Conservation (phyloP, 768 basidiomycete species). For the Tulasnella sp. region DNA sequence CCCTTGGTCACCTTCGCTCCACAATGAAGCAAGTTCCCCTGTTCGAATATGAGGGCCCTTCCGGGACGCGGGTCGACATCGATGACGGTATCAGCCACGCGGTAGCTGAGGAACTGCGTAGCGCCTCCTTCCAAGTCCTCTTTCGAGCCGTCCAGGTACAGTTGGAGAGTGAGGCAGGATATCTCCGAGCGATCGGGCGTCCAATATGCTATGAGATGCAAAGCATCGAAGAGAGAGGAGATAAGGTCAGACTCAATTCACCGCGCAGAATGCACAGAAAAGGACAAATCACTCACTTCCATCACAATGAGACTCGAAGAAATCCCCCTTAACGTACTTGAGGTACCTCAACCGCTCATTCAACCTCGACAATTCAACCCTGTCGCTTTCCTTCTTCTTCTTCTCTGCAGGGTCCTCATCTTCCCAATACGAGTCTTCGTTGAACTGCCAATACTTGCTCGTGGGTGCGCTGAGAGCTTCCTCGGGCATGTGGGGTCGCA, state of each 20-base stretch:
- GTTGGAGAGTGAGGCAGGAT: conserved; percentile 21
- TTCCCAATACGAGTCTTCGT: too few relatives aligned
- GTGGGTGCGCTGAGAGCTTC: background rate
- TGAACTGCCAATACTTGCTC: background rate
- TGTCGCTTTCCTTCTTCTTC: background rate
- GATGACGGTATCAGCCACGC: background rate
- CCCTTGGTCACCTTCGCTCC: background rate
- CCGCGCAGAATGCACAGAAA: background rate
- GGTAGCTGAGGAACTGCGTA: conserved; percentile 11
- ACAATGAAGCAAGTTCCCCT: conserved; percentile 1
- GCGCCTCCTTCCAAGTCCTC: conserved; percentile 19
- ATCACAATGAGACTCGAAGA: conserved; percentile 20
- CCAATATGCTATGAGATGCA: background rate
- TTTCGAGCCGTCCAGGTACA: conserved; percentile 20
- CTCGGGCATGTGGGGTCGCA: conserved; percentile 12
- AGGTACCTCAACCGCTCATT: conserved; percentile 20
- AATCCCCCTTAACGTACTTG: conserved; percentile 18
- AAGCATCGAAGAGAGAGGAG: background rate
- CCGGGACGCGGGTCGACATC: conserved; percentile 20
- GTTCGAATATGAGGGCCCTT: conserved; percentile 21
- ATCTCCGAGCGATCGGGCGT: conserved; percentile 15
- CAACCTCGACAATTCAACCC: background rate
- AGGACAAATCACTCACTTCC: background rate
- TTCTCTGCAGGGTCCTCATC: background rate
- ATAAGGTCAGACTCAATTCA: background rate